Evolutionary conservation across 2,329 filamentous ascomycete species (phyloP).

Genomic region (Nemania bipapillata): DNA sequence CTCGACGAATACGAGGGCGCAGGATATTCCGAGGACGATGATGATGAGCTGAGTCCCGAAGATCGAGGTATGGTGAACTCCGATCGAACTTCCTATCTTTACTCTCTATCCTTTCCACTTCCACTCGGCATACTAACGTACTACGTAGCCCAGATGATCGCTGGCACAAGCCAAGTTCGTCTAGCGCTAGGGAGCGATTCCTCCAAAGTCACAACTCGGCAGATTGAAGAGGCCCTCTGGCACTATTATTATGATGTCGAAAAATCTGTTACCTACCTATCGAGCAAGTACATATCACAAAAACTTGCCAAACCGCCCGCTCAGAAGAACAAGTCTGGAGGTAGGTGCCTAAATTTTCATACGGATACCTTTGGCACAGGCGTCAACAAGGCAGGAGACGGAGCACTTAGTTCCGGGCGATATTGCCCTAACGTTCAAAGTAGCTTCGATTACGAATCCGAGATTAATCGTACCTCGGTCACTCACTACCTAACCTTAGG

Average conservation of each 20-base stretch:
- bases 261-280: conserved; percentile 83
- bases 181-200: conserved; percentile 70
- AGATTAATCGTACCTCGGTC: conserved; percentile 11
- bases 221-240: conserved; percentile 92
- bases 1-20: conserved; percentile 63
- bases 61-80: conserved; percentile 45
- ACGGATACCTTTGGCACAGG: conserved; percentile 31
- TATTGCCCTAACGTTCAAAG: conserved; percentile 10
- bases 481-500: conserved; percentile 33
- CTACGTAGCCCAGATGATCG: conserved; percentile 61
- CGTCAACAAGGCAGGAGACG: conserved; percentile 18
- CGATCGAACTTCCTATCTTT: neutral
- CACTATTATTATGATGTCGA: conserved; percentile 95
- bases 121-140: conserved; percentile 24
- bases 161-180: conserved; percentile 74
- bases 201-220: conserved; percentile 65
- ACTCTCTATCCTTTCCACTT: too few relatives aligned
- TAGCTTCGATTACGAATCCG: conserved; percentile 23
- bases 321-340: conserved; percentile 57
- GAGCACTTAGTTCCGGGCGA: conserved; percentile 6
- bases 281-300: conserved; percentile 68
- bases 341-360: conserved; percentile 55
- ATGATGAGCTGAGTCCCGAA: conserved; percentile 56
- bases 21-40: conserved; percentile 57
- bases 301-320: conserved; percentile 56